phyloP scores from a whole-genome alignment of 306 rosid genomes.

The Canavalia gladiata region DNA sequence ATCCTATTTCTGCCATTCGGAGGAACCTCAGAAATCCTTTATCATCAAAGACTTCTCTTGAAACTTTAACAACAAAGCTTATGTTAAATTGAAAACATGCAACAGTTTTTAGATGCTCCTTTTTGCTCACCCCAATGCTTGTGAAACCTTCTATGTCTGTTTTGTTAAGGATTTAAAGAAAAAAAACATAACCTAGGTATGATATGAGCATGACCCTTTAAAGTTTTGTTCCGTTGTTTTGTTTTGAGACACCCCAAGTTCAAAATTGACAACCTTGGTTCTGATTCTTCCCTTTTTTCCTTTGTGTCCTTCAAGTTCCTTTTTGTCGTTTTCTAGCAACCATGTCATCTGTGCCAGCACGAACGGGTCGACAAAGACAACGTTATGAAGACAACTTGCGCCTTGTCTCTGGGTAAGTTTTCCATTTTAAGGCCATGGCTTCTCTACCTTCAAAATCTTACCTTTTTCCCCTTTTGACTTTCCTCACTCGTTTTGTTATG shows the following conservation, averaged over 20 bases:
- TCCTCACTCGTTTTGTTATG: constrained; percentile 9
- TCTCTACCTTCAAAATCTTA: constrained; percentile 28
- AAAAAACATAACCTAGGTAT: constrained; percentile 39
- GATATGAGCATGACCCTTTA: constrained; percentile 6
- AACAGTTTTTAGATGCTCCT: constrained; percentile 34
- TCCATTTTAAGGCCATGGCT: not conserved
- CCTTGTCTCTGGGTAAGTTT: constrained; percentile 85
- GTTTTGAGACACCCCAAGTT: constrained; percentile 20
- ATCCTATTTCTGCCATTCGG: constrained; percentile 37
- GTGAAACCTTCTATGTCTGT: constrained; percentile 27
- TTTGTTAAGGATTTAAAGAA: constrained; percentile 1
- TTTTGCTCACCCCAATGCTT: not conserved
- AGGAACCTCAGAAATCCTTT: constrained; percentile 16
- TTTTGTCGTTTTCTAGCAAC: constrained; percentile 36
- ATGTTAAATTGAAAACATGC: constrained; percentile 1
- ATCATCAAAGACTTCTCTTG: not conserved
- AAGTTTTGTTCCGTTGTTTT: not conserved
- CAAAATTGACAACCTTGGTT: constrained; percentile 24
- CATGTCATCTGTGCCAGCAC: constrained; percentile 65
- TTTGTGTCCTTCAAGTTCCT: constrained; percentile 23
- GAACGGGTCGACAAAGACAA: constrained; percentile 80
- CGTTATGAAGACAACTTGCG: constrained; percentile 80
- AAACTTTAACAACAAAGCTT: constrained; percentile 24
- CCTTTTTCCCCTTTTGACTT: constrained; percentile 27
- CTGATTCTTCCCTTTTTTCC: constrained; percentile 28